phyloP scores from a whole-genome alignment of 139 green algal species.

The Volvox africanus region DNA sequence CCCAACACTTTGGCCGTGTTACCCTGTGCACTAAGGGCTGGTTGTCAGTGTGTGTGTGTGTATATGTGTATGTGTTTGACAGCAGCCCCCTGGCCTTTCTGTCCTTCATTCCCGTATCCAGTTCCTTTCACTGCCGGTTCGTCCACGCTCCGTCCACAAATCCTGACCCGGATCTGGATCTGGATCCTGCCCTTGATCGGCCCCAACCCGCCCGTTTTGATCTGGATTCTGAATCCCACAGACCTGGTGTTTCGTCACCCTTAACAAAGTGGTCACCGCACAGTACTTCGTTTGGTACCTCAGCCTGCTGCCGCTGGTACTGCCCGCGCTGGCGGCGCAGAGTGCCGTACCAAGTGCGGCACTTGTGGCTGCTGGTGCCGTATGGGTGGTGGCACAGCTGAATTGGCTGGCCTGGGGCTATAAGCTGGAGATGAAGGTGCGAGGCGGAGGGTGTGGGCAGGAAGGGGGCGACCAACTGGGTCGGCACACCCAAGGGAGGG shows the following conservation, averaged over 20 bases:
- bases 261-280: constrained; percentile 95
- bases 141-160: not conserved
- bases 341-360: not conserved
- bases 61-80: no score
- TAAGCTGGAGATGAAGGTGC: constrained; percentile 78
- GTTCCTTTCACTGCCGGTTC: no score
- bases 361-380: constrained; percentile 40
- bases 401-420: constrained; percentile 90
- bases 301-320: constrained; percentile 82
- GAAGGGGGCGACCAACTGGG: not conserved
- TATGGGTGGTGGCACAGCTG: constrained; percentile 72
- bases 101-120: no score
- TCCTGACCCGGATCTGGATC: not conserved
- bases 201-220: no score
- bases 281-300: constrained; percentile 99
- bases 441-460: not conserved
- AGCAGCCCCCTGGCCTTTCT: no score
- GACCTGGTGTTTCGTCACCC: constrained; percentile 89
- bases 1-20: no score
- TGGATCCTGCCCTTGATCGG: no score
- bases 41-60: no score
- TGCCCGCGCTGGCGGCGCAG: constrained; percentile 63
- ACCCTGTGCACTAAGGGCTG: no score
- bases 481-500: no score
- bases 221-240: constrained; percentile 43